Percentiles rank a stretch among this genome's conserved stretches.
These are phyloP conservation scores for Papiliotrema laurentii DNA, from an alignment of 1,284 basidiomycete genomes.

Conservation along the genomic window DNA sequence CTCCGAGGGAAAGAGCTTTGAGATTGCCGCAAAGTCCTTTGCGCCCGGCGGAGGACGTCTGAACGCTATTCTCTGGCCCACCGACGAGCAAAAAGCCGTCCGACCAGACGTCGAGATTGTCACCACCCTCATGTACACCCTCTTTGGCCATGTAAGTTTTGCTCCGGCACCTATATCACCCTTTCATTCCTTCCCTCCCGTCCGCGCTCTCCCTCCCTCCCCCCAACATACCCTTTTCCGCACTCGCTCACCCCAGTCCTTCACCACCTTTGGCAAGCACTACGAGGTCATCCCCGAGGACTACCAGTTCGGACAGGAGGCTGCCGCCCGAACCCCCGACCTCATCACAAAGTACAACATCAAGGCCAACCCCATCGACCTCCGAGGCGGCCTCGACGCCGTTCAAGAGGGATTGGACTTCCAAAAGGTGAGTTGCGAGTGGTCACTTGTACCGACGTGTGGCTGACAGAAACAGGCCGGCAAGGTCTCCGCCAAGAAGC, in stretches of 20 bases:
- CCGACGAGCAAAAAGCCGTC: conserved; percentile 4
- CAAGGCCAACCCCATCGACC: conserved; percentile 20
- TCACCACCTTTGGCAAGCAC: neutral
- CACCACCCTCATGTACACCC: conserved; percentile 9
- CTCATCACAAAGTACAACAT: conserved; percentile 20
- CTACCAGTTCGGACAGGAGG: neutral
- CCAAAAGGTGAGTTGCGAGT: conserved; percentile 10
- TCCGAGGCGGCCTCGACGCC: conserved; percentile 16
- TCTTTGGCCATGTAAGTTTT: conserved; percentile 9
- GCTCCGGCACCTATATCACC: too few relatives aligned
- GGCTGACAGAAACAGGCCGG: conserved; percentile 13
- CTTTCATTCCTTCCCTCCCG: too few relatives aligned
- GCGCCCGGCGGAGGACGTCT: conserved; percentile 10
- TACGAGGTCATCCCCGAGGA: neutral
- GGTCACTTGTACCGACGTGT: too few relatives aligned
- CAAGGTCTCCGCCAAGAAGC: conserved; percentile 27
- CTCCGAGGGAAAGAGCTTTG: conserved; percentile 5
- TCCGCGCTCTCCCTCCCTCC: too few relatives aligned
- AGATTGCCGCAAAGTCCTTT: conserved; percentile 9
- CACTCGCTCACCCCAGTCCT: neutral
- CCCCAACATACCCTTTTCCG: too few relatives aligned
- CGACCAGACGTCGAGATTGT: conserved; percentile 6
- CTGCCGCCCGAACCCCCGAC: neutral
- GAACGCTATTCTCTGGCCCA: conserved; percentile 6
- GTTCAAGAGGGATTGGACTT: conserved; percentile 12